Percentiles rank a stretch among this genome's conserved stretches.
These are phyloP conservation scores for Trichophyton verrucosum DNA, from an alignment of 2,329 filamentous ascomycete genomes.

Conservation along the genomic window DNA sequence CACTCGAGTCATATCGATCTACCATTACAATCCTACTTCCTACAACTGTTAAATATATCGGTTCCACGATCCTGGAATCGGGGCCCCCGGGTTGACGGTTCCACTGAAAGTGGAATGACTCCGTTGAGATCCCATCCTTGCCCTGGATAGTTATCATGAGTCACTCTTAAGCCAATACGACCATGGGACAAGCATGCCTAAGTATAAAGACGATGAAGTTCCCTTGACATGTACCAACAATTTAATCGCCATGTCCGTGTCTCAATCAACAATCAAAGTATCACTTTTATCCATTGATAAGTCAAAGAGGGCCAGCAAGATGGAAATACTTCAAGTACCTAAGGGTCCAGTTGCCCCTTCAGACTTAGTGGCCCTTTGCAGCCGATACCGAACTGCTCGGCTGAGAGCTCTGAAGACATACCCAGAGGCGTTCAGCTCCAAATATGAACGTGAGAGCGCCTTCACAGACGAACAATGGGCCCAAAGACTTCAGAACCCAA, in stretches of 20 bases:
- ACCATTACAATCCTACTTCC: neutral
- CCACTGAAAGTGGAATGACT: neutral
- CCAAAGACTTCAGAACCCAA: constrained; percentile 19
- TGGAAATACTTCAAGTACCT: constrained; percentile 9
- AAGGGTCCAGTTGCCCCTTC: constrained; percentile 4
- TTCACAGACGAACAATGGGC: constrained; percentile 19
- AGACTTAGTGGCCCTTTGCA: constrained; percentile 5
- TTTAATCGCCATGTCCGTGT: neutral
- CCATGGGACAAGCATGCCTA: neutral
- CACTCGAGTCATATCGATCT: neutral
- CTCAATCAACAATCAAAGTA: neutral
- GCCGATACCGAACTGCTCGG: constrained; percentile 17
- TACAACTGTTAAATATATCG: neutral
- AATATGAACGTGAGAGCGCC: constrained; percentile 19
- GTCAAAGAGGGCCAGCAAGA: neutral
- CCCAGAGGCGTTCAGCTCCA: constrained; percentile 21
- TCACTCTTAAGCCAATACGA: neutral
- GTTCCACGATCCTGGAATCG: too few relatives aligned
- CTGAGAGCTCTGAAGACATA: constrained; percentile 20
- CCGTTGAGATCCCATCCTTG: neutral
- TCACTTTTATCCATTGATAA: too few relatives aligned
- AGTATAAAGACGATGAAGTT: neutral
- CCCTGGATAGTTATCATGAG: neutral
- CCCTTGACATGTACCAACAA: neutral
- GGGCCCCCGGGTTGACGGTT: neutral